Base-by-base conservation (phyloP, 2,329 filamentous ascomycete genomes). In the Gremmenia infestans region DNA sequence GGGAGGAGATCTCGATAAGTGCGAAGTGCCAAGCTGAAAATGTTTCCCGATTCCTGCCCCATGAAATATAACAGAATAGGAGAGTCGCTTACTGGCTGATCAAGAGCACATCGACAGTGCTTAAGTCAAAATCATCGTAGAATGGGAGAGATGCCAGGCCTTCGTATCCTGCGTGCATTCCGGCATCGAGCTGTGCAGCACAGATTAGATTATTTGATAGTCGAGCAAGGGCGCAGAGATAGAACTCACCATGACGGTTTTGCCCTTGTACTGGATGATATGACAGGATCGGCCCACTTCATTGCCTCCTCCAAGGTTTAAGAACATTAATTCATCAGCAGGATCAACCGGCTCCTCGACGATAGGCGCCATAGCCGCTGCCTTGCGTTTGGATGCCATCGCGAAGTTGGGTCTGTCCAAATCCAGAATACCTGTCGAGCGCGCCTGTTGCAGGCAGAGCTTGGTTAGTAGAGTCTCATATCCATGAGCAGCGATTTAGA, bases 261-360 rank as follows among this genome's bases (percentile, higher is more conserved):
- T 99, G 60, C 94, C 94, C 75, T 97, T 99, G 81, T 99, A 99
- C 70, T 97, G 91, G 58, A 99, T 86, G 66, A 99, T 96, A 71
- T 99, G 94, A 73, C 94, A 97, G 63, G 94, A 97, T 63, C 94
- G 82, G 53, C 94, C 94, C 60, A 99, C 94, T 74, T 99, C 94
- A 72, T 97, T 97, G 64, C 94, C 94, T 59, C 94, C 94, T 59
- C 94, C 94, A 39, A 99, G 78, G 67, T 91, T 95, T 53, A 96
- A 81, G 68, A 99, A 99, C 76, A 91, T 89, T 56, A 99, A 82
- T 77, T 97, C 91, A 70, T 99, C 94, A 1, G 91, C 84, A 4
- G 94, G 91, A 67, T 97, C 93, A 56, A 96, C 87, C 1, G 91
- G 90, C 67, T 97, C 91, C 56, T 97, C 91, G 43, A 86, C 81